A percentile compares a stretch with the other conserved stretches of the same genome.
These are phyloP conservation scores for Tolypocladium cylindrosporum DNA, from an alignment of 2,329 filamentous ascomycete genomes.

Conservation along the genomic window DNA sequence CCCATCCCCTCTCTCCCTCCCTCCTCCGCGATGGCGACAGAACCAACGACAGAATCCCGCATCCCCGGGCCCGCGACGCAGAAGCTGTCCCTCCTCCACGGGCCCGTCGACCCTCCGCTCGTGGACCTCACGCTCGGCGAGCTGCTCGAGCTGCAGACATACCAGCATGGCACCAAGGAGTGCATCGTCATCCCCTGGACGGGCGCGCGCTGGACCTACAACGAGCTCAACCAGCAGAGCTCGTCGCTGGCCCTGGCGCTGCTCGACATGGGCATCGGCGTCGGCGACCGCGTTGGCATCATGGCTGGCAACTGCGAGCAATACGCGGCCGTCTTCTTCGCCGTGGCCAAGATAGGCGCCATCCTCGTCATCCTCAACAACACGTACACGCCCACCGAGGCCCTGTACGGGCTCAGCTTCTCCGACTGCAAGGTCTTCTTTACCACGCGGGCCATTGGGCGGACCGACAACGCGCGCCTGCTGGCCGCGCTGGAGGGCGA, in stretches of 20 bases:
- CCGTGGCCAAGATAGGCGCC: conserved; percentile 55
- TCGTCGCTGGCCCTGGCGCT: conserved; percentile 54
- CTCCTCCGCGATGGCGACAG: background rate
- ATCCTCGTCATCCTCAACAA: conserved; percentile 73
- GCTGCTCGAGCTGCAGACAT: conserved; percentile 60
- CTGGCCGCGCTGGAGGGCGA: conserved; percentile 41
- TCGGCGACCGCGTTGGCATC: conserved; percentile 62
- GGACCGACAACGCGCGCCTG: conserved; percentile 51
- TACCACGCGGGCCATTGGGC: conserved; percentile 59
- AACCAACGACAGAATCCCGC: background rate
- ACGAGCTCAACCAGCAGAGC: conserved; percentile 52
- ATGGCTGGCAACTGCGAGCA: conserved; percentile 75
- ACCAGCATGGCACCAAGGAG: conserved; percentile 54
- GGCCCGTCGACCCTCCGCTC: conserved; percentile 58
- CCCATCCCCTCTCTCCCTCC: background rate
- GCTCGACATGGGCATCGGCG: conserved; percentile 54
- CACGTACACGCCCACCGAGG: conserved; percentile 67
- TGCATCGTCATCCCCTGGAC: conserved; percentile 70
- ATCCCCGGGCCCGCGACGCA: conserved; percentile 11
- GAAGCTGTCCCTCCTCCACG: conserved; percentile 52
- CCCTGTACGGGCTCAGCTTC: conserved; percentile 60
- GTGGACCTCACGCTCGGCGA: conserved; percentile 64
- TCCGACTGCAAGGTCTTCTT: conserved; percentile 66
- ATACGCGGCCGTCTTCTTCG: conserved; percentile 70
- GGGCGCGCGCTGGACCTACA: conserved; percentile 62